Conservation (phyloP, 352 stramenopile genomes). For the Pythium brassicae region DNA sequence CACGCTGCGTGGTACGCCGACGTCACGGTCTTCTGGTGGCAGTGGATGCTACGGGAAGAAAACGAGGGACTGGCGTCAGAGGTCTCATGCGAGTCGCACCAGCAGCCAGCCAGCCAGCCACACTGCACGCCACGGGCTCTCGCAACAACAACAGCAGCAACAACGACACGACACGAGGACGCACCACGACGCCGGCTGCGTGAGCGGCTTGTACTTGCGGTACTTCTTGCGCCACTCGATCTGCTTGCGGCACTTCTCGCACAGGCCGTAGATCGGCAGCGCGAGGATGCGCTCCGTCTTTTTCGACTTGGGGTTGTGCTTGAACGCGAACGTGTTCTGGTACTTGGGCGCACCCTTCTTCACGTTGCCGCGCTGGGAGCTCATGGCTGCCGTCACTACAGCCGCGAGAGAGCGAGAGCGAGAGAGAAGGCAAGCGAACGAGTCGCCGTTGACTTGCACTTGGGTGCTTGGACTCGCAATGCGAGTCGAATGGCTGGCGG, state of each 20-base stretch:
- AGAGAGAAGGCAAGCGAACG: too few relatives aligned
- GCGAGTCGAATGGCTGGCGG: background rate
- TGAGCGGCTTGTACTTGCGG: constrained; percentile 97
- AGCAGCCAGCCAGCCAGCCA: background rate
- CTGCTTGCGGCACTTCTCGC: constrained; percentile 92
- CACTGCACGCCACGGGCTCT: background rate
- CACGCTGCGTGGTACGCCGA: constrained; percentile 95
- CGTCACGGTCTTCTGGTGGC: constrained; percentile 88
- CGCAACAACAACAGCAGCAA: background rate
- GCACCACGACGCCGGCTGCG: constrained; percentile 90
- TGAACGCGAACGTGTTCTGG: constrained; percentile 98
- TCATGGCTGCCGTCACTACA: constrained; percentile 44
- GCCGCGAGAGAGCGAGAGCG: too few relatives aligned
- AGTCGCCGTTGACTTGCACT: too few relatives aligned
- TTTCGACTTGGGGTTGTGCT: constrained; percentile 98
- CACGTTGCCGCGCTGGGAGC: constrained; percentile 76
- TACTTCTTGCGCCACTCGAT: constrained; percentile 99
- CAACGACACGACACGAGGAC: constrained; percentile 2
- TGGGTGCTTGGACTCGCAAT: background rate
- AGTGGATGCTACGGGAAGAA: constrained; percentile 78
- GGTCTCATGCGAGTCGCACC: background rate
- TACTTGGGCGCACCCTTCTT: constrained; percentile 91
- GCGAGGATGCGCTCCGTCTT: constrained; percentile 94
- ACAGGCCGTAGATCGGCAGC: constrained; percentile 90
- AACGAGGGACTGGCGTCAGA: too few relatives aligned